Base-by-base conservation (phyloP, 2,329 filamentous ascomycete genomes). In the Leptoxyphium fumago region DNA sequence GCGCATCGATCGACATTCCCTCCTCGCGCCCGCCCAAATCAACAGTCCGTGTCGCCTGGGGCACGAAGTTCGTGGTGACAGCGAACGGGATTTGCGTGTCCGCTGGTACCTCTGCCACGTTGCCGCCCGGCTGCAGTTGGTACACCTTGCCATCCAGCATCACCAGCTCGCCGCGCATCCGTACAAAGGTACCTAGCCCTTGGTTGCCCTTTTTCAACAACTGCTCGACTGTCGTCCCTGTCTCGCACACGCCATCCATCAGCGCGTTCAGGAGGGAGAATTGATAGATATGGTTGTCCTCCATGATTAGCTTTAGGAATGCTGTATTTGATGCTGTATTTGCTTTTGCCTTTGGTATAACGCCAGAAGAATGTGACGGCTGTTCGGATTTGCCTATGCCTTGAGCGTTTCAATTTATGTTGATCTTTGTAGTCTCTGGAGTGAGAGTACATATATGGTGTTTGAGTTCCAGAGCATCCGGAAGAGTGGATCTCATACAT, bases 111-210 rank as follows among this genome's bases (percentile, higher is more conserved):
- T 55, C 54, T 2, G 57, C 52, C 1, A 63, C 55, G 13, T 55
- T 51, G 42, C 61, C 63, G 43, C 62, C 57, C 6, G 61, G 52
- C 51, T 61, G 59, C 7, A 69, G 55, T 47, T 69, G 64, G 50
- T 68, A 68, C 17, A 63, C 57, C 28, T 52, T 58, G 44, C 56
- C 59, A 46, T 69, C 64, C 8, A 69, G 52, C 32, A 67, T 56
- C n/a, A 69, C 45, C 10, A 69, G 54, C 46, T 68, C 67, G 42
- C 67, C 67, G 48, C 68, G 57, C 55, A 69, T 66, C 29, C 55
- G 53, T 1, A 58, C 53, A 48, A 68, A 71, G 29, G 68, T 67
- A 46, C 70, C 70, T 9, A 73, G 62, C 46, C 70, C 70, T 60
- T 71, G 62, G 51, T 69, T 70, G 42, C 70, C 70, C 51, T 69